Evolutionary conservation across 225 moss, liverwort and hornwort species (phyloP).

Genomic region (Pseudisothecium myosuroides): DNA sequence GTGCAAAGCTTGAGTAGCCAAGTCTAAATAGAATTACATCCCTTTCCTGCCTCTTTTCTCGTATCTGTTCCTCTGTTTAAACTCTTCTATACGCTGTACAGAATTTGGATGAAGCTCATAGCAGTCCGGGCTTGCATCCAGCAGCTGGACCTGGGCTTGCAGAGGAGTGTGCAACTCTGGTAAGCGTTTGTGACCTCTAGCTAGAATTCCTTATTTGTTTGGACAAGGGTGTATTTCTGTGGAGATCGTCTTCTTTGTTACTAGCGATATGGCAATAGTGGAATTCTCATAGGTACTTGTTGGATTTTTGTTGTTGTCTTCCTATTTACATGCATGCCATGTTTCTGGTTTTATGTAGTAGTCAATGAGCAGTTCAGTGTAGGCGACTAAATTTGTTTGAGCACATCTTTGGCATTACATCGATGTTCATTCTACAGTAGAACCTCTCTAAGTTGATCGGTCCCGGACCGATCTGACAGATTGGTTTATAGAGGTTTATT

Average conservation of each 20-base stretch:
- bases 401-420: neutral
- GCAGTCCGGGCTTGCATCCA: conserved; percentile 91
- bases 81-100: conserved; percentile 15
- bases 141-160: conserved; percentile 97
- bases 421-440: neutral
- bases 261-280: neutral
- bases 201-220: neutral
- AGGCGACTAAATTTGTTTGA: neutral
- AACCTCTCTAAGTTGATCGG: too few species aligned
- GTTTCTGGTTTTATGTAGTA: neutral
- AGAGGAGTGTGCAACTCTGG: conserved; percentile 93
- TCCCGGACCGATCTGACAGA: too few species aligned
- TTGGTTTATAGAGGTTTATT: too few species aligned
- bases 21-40: neutral
- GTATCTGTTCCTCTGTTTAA: neutral
- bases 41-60: neutral
- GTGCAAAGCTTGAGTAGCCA: neutral
- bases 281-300: neutral
- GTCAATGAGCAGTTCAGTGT: neutral
- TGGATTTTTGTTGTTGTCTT: neutral
- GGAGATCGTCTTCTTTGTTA: neutral
- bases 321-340: neutral
- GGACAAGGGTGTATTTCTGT: neutral
- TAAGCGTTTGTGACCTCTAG: conserved; percentile 10
- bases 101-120: conserved; percentile 93